Evolutionary conservation across 768 basidiomycete genomes (phyloP).

Genomic region (Floccularia luteovirens): DNA sequence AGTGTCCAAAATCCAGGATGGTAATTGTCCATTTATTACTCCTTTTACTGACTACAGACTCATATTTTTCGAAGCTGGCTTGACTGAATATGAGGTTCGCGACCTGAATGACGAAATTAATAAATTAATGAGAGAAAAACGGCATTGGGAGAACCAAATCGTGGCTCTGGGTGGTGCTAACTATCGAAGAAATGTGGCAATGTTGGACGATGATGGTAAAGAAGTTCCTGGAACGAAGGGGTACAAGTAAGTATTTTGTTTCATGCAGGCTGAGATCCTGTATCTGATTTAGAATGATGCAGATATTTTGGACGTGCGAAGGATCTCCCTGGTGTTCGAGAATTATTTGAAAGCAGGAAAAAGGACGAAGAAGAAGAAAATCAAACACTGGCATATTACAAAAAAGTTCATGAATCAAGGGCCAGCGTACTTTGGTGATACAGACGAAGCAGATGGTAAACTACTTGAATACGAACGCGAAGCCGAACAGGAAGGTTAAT

Average conservation of each 20-base stretch:
- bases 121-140: constrained; percentile 88
- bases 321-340: constrained; percentile 90
- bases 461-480: constrained; percentile 65
- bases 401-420: constrained; percentile 86
- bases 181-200: constrained; percentile 88
- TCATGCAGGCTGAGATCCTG: neutral
- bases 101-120: constrained; percentile 99
- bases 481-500: constrained; percentile 67
- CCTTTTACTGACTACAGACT: neutral
- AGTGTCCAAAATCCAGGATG: constrained; percentile 96
- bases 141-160: constrained; percentile 98
- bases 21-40: constrained; percentile 33
- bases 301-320: constrained; percentile 98
- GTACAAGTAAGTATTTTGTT: constrained; percentile 72
- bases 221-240: constrained; percentile 96
- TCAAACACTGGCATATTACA: constrained; percentile 65
- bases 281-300: constrained; percentile 1
- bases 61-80: constrained; percentile 49
- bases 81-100: constrained; percentile 93
- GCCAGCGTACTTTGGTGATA: constrained; percentile 85
- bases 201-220: constrained; percentile 91
- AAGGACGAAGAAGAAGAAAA: constrained; percentile 88
- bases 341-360: constrained; percentile 86
- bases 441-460: constrained; percentile 70
- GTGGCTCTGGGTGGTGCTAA: constrained; percentile 95